Evolutionary conservation across 1,284 basidiomycete genomes (phyloP).

Genomic region (Cystobasidium pallidum): DNA sequence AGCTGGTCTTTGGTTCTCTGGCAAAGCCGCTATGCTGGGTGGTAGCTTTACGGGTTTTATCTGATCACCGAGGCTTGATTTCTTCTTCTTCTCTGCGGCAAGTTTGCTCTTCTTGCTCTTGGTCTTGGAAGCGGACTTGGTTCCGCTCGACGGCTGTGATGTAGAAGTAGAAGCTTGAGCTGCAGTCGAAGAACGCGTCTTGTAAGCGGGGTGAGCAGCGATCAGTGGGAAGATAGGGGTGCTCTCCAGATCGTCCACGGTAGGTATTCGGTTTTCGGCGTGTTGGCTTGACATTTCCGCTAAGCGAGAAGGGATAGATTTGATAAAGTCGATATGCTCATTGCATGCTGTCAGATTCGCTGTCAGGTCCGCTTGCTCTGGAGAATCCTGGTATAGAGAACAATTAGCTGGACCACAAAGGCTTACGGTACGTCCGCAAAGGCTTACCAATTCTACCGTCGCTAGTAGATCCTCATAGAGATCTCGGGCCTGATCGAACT

Average conservation of each 20-base stretch:
- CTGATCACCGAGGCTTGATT: background rate
- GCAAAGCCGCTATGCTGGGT: slow-evolving; percentile 40
- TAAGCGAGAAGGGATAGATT: slow-evolving; percentile 46
- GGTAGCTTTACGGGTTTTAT: slow-evolving; percentile 41
- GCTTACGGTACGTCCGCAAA: background rate
- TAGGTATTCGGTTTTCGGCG: slow-evolving; percentile 16
- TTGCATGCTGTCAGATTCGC: slow-evolving; percentile 47
- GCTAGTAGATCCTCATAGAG: slow-evolving; percentile 50
- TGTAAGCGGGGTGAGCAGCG: slow-evolving; percentile 41
- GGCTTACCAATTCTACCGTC: slow-evolving; percentile 48
- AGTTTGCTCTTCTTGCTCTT: slow-evolving; percentile 21
- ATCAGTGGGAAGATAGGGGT: slow-evolving; percentile 46
- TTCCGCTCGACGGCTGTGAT: background rate
- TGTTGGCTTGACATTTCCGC: slow-evolving; percentile 17
- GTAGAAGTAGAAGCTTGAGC: slow-evolving; percentile 16
- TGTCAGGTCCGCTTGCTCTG: slow-evolving; percentile 51
- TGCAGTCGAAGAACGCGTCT: slow-evolving; percentile 37
- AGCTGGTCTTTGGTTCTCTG: slow-evolving; percentile 43
- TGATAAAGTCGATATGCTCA: slow-evolving; percentile 48
- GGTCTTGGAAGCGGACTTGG: background rate
- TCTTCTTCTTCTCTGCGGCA: background rate
- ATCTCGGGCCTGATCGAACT: slow-evolving; percentile 46
- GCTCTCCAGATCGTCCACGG: slow-evolving; percentile 48
- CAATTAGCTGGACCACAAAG: background rate
- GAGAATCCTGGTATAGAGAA: slow-evolving; percentile 48